phyloP scores from a whole-genome alignment of 225 moss, liverwort and hornwort species.

The Lunularia cruciata region DNA sequence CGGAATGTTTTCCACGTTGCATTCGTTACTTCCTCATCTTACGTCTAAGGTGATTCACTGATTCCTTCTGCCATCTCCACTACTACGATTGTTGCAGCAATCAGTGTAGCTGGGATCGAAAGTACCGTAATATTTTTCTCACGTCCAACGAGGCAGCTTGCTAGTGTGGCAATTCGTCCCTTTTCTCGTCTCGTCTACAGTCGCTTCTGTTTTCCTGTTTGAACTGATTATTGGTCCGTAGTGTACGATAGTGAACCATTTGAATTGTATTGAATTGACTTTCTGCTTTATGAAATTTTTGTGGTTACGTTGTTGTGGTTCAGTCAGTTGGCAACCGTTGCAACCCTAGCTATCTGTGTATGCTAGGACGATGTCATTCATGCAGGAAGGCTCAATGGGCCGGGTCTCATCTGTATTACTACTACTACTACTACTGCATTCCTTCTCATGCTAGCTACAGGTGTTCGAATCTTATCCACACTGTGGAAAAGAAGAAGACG shows the following conservation, averaged over 20 bases:
- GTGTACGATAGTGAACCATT: no score
- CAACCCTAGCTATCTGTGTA: no score
- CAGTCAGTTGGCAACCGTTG: no score
- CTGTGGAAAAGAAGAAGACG: background rate
- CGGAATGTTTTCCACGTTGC: conserved; percentile 57
- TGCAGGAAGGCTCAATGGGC: background rate
- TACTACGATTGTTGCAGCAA: background rate
- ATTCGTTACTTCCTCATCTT: conserved; percentile 47
- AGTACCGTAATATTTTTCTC: background rate
- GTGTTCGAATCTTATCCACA: conserved; percentile 6
- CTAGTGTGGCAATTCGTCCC: background rate
- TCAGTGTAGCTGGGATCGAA: no score
- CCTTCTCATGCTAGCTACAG: background rate
- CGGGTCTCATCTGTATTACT: background rate
- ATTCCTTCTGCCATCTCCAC: background rate
- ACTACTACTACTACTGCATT: no score
- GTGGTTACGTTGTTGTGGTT: no score
- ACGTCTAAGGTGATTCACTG: conserved; percentile 41
- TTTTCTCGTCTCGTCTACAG: background rate
- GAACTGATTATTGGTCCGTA: background rate
- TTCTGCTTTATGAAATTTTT: background rate
- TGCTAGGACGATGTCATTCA: background rate
- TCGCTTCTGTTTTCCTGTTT: background rate
- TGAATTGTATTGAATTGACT: background rate
- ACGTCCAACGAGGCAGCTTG: background rate